phyloP scores from a whole-genome alignment of 1,284 basidiomycete species.

The Apiotrichum mycotoxinovorans region DNA sequence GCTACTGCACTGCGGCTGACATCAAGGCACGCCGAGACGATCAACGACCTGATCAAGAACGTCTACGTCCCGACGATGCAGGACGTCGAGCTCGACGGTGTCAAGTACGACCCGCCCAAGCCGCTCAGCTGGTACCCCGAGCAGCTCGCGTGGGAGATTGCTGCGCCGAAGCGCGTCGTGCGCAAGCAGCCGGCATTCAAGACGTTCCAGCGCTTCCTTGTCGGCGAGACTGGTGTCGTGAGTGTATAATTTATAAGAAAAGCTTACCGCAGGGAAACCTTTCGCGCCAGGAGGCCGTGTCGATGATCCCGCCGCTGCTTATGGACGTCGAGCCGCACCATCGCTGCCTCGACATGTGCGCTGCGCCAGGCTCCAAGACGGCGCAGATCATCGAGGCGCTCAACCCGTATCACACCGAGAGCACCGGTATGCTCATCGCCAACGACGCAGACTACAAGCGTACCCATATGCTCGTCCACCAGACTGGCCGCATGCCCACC shows the following conservation, averaged over 20 bases:
- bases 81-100: slow-evolving; percentile 71
- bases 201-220: slow-evolving; percentile 92
- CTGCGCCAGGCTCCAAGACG: slow-evolving; percentile 92
- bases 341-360: slow-evolving; percentile 90
- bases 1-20: background rate
- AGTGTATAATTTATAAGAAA: slow-evolving; percentile 35
- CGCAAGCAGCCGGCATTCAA: slow-evolving; percentile 92
- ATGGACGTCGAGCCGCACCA: slow-evolving; percentile 93
- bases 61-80: slow-evolving; percentile 75
- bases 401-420: slow-evolving; percentile 46
- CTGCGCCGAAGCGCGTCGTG: slow-evolving; percentile 83
- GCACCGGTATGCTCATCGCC: slow-evolving; percentile 49
- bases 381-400: slow-evolving; percentile 51
- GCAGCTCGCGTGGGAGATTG: slow-evolving; percentile 91
- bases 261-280: slow-evolving; percentile 71
- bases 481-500: slow-evolving; percentile 88
- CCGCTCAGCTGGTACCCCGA: slow-evolving; percentile 92
- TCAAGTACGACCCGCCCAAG: slow-evolving; percentile 64
- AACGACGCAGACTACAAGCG: slow-evolving; percentile 74
- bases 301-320: slow-evolving; percentile 95
- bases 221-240: slow-evolving; percentile 96
- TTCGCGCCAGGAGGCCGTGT: slow-evolving; percentile 95
- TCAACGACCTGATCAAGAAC: slow-evolving; percentile 69
- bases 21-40: slow-evolving; percentile 68
- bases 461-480: slow-evolving; percentile 95